phyloP scores from a whole-genome alignment of 2,329 filamentous ascomycete genomes.

The Ceratocystis albifundus region DNA sequence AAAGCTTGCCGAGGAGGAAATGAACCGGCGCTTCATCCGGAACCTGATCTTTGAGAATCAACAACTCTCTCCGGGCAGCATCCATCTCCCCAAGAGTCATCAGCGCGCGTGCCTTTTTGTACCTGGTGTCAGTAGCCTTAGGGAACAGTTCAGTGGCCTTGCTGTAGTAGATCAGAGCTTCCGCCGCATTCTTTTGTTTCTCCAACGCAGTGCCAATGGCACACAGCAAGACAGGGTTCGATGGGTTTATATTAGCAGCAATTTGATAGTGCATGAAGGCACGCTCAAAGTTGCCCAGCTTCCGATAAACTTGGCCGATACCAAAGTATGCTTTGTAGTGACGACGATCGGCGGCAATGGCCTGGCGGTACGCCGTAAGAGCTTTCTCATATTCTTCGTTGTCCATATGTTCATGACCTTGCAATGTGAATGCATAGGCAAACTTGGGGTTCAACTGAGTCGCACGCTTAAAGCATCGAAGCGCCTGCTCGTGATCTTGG shows the following conservation, averaged over 20 bases:
- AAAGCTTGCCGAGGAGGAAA: conserved; percentile 79
- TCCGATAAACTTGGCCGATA: conserved; percentile 70
- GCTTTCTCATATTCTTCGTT: conserved; percentile 98
- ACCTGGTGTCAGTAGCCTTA: conserved; percentile 67
- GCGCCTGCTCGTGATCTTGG: conserved; percentile 84
- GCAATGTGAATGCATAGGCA: conserved; percentile 88
- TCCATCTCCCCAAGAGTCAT: conserved; percentile 62
- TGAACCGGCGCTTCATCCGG: conserved; percentile 94
- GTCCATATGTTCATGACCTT: conserved; percentile 88
- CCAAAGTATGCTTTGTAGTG: conserved; percentile 99
- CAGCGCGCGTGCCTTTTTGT: conserved; percentile 83
- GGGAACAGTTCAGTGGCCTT: conserved; percentile 75
- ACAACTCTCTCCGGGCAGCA: conserved; percentile 67
- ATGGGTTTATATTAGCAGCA: conserved; percentile 80
- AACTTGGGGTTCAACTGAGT: conserved; percentile 84
- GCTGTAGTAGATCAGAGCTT: conserved; percentile 69
- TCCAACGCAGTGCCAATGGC: conserved; percentile 86
- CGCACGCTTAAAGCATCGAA: conserved; percentile 87
- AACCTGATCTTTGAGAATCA: conserved; percentile 79
- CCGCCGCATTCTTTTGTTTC: conserved; percentile 69
- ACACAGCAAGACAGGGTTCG: conserved; percentile 82
- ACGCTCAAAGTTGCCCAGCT: conserved; percentile 80
- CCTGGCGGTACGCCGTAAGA: conserved; percentile 71
- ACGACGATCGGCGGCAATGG: conserved; percentile 71
- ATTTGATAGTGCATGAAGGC: conserved; percentile 85